Evolutionary conservation across 176 grass and related monocot genomes (phyloP).

Genomic region (Rhynchospora pubera): DNA sequence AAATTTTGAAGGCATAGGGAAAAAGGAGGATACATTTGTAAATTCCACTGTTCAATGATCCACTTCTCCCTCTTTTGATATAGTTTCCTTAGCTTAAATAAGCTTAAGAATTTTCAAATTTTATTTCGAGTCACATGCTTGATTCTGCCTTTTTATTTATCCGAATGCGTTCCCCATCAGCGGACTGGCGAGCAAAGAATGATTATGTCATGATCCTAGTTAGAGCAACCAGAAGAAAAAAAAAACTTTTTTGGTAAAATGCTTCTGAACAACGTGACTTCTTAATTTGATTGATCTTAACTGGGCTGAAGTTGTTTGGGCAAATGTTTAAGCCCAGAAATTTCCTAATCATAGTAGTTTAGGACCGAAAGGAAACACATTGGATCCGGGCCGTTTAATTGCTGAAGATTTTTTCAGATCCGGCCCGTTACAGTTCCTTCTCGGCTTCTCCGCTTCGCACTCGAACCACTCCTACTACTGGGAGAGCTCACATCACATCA

Average conservation of each 20-base stretch:
- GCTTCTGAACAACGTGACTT: background rate
- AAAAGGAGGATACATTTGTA: constrained; percentile 10
- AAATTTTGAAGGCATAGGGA: constrained; percentile 1
- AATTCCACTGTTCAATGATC: background rate
- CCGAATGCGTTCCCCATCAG: background rate
- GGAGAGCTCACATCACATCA: background rate
- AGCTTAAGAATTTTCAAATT: background rate
- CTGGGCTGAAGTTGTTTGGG: background rate
- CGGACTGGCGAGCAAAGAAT: background rate
- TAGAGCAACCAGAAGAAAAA: background rate
- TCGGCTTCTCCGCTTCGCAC: background rate
- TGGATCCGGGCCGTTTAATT: background rate
- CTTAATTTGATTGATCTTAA: background rate
- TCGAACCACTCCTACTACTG: background rate
- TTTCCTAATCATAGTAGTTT: background rate
- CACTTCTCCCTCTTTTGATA: background rate
- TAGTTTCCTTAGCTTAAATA: background rate
- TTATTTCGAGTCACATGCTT: background rate
- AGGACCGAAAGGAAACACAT: background rate
- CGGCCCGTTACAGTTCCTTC: background rate
- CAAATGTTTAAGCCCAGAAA: background rate
- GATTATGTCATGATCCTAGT: too few relatives aligned
- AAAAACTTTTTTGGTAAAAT: background rate
- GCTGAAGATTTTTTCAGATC: background rate
- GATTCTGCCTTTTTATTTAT: background rate